These are phyloP conservation scores for Leccinum subtestaceum DNA, from an alignment of 768 basidiomycete genomes.

Conservation along the genomic window DNA sequence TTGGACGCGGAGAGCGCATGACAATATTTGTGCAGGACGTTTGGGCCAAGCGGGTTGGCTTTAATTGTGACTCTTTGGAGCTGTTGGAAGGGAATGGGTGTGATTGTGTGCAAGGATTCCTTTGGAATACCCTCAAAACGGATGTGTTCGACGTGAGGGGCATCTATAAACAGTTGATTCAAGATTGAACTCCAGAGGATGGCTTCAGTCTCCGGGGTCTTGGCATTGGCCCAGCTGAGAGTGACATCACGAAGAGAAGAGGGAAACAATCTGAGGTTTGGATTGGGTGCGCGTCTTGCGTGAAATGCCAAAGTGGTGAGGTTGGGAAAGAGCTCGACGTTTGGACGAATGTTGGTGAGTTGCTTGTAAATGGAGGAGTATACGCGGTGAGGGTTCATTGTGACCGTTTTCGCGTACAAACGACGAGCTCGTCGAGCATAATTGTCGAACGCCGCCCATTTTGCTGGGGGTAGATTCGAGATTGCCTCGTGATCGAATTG, in stretches of 20 bases:
- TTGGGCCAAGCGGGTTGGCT: conserved; percentile 20
- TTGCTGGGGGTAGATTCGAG: conserved; percentile 9
- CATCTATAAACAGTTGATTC: conserved; percentile 17
- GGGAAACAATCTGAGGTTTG: conserved; percentile 21
- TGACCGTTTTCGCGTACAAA: conserved; percentile 27
- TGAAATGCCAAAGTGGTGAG: conserved; percentile 17
- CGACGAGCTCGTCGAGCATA: conserved; percentile 21
- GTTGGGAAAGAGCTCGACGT: conserved; percentile 26
- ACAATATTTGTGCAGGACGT: conserved; percentile 25
- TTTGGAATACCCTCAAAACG: conserved; percentile 27
- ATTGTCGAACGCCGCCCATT: conserved; percentile 22
- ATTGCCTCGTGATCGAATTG: conserved; percentile 7
- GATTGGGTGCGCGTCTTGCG: conserved; percentile 10
- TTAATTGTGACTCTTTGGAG: conserved; percentile 23
- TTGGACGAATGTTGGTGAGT: conserved; percentile 20
- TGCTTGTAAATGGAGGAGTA: conserved; percentile 28
- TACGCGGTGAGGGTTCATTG: conserved; percentile 24
- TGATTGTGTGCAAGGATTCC: conserved; percentile 12
- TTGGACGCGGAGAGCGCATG: conserved; percentile 20
- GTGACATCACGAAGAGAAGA: conserved; percentile 22
- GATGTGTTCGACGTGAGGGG: conserved; percentile 21
- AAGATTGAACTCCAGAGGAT: conserved; percentile 22
- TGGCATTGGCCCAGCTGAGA: conserved; percentile 21
- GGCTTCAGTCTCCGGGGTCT: conserved; percentile 12
- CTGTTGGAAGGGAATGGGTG: conserved; percentile 18